Evolutionary conservation across 495 filamentous ascomycete genomes (phyloP), one percentile per base, ranked within the genome.

Genomic region (Hypoxylon crocopeplum): DNA sequence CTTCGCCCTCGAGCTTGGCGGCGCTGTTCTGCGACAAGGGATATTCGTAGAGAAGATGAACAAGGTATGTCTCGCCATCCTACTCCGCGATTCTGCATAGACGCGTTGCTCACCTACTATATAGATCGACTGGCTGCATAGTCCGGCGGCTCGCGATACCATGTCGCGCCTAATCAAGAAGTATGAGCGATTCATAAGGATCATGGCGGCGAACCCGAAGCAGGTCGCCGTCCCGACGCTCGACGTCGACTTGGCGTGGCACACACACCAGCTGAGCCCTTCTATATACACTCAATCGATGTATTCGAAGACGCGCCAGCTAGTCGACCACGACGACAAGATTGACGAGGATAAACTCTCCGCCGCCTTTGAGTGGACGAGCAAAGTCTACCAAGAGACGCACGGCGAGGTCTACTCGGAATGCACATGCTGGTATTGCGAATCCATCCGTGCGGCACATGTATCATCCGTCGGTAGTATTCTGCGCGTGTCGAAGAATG

Each of bases 351-450:
- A 66, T 33, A 75, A 74, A 16, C 78, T 95, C 21, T 83, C 80
- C 40, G 73, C 73, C 11, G 78, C 79, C 34, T 93, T 95, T 59
- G 84, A 84, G 66, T 90, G 87, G 86, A 96, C 92, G 0, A 82
- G 76, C 69, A 86, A 84, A 62, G 72, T 66, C 8, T 96, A 92
- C 69, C 79, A 87, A 60, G 82, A 86, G 27, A 76, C 72, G 13
- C 86, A 78, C 62, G 75, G 77, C 6, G 81, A 87, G 53, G 80
- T 88, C 20, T 96, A 94, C 71, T 87, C 82, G 22, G 88, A 90
- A 70, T 96, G 92, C 67, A 91, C 86, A 3, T 96, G 92, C 73
- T 96, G 92, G 90, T 93, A 92, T 69, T 96, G 92, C 75, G 91
- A 94, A 66, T 69, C 87, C 16, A 84, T 89, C 56, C 86, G 91